These are phyloP conservation scores for Sphagnum tenellum DNA, from an alignment of 225 moss, liverwort and hornwort genomes.

Conservation along the genomic window DNA sequence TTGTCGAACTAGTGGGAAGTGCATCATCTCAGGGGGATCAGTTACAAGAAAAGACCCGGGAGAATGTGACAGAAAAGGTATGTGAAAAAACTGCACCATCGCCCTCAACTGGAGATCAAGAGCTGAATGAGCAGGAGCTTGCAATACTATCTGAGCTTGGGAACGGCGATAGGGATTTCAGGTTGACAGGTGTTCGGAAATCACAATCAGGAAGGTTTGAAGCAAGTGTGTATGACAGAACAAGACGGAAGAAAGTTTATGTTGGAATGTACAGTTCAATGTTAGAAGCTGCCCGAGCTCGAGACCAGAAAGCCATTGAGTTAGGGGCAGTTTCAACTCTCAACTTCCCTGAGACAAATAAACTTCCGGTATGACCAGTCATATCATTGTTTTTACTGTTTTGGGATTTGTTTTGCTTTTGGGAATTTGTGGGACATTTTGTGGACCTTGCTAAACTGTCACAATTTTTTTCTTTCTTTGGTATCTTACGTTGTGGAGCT, in stretches of 20 bases:
- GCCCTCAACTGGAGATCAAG: constrained; percentile 23
- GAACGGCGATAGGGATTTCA: constrained; percentile 47
- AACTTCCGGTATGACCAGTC: constrained; percentile 14
- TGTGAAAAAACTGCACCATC: constrained; percentile 17
- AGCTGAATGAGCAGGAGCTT: constrained; percentile 53
- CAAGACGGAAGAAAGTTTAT: constrained; percentile 67
- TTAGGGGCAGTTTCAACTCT: constrained; percentile 56
- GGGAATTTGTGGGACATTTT: too few relatives aligned
- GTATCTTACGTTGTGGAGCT: too few relatives aligned
- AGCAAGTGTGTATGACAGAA: constrained; percentile 66
- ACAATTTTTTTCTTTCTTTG: too few relatives aligned
- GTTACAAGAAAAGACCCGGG: constrained; percentile 11
- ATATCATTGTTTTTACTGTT: too few relatives aligned
- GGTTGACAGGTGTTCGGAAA: constrained; percentile 53
- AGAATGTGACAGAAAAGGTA: not conserved
- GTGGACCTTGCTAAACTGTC: too few relatives aligned
- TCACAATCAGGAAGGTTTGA: constrained; percentile 66
- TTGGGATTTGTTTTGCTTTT: too few relatives aligned
- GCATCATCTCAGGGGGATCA: constrained; percentile 14
- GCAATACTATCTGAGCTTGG: constrained; percentile 34
- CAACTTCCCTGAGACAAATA: constrained; percentile 47
- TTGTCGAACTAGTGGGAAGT: constrained; percentile 5
- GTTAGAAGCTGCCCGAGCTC: constrained; percentile 53
- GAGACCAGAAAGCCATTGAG: constrained; percentile 57
- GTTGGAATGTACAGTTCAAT: constrained; percentile 52